Conservation (phyloP, 495 filamentous ascomycete genomes). For the Daldinia bambusicola region DNA sequence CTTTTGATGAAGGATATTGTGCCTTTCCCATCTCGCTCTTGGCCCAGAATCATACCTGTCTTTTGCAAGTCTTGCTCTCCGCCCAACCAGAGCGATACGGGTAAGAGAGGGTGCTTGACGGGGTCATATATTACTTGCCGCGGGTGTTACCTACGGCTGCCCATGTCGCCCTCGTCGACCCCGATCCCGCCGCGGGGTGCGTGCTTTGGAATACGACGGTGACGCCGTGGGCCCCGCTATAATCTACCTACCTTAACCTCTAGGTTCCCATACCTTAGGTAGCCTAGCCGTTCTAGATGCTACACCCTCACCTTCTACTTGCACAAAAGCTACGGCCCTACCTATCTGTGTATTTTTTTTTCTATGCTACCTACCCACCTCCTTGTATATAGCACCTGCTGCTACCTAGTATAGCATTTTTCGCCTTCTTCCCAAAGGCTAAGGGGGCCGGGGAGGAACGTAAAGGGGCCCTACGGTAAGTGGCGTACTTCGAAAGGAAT, state of each 20-base stretch:
- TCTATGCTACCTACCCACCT: slow-evolving; percentile 2
- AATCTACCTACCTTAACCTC: background rate
- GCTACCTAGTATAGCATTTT: slow-evolving; percentile 5
- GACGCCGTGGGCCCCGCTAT: slow-evolving; percentile 21
- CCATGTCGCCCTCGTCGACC: slow-evolving; percentile 11
- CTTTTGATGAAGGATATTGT: slow-evolving; percentile 14
- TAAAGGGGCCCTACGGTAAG: slow-evolving; percentile 11
- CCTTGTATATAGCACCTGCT: background rate
- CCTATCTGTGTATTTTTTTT: background rate
- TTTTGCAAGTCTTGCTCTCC: background rate
- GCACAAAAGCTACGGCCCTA: background rate
- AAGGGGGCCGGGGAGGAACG: slow-evolving; percentile 2
- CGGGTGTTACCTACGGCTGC: slow-evolving; percentile 34
- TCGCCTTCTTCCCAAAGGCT: background rate
- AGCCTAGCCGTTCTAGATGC: background rate
- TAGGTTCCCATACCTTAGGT: background rate
- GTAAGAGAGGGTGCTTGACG: slow-evolving; percentile 28
- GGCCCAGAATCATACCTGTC: slow-evolving; percentile 26
- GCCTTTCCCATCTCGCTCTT: slow-evolving; percentile 27
- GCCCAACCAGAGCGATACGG: slow-evolving; percentile 38
- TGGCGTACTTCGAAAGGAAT: slow-evolving; percentile 26
- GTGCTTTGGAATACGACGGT: slow-evolving; percentile 41
- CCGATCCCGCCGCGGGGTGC: slow-evolving; percentile 41
- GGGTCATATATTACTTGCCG: slow-evolving; percentile 38
- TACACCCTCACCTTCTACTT: background rate